Evolutionary conservation across 306 rosid genomes (phyloP).

Genomic region (Urtica urens): DNA sequence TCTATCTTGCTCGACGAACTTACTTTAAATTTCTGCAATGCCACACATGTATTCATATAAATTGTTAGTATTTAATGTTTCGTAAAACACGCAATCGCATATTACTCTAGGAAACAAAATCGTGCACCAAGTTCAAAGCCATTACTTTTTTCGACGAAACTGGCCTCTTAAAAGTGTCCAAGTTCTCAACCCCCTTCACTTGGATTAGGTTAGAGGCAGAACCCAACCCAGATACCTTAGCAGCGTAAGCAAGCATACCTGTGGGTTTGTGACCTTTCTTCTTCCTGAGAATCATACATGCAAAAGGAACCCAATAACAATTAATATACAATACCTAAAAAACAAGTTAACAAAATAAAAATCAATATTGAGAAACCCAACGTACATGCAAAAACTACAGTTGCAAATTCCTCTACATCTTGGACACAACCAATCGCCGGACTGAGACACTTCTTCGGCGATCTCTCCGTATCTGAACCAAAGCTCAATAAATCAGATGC

Average conservation of each 20-base stretch:
- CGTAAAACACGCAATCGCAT: too few species aligned
- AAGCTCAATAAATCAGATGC: not conserved
- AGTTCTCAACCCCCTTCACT: constrained; percentile 11
- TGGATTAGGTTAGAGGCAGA: constrained; percentile 53
- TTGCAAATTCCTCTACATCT: constrained; percentile 64
- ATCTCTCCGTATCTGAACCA: constrained; percentile 58
- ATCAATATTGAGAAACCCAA: not conserved
- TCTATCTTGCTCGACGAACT: constrained; percentile 21
- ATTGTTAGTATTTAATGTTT: too few species aligned
- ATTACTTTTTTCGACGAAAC: too few species aligned
- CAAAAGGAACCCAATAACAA: too few species aligned
- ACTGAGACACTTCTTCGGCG: constrained; percentile 28
- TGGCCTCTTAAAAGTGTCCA: constrained; percentile 16
- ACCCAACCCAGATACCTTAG: constrained; percentile 46
- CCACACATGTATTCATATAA: not conserved
- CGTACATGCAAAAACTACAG: constrained; percentile 69
- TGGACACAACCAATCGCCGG: constrained; percentile 62
- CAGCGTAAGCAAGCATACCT: constrained; percentile 31
- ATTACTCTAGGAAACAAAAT: not conserved
- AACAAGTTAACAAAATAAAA: constrained; percentile 11
- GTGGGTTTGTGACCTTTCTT: constrained; percentile 55
- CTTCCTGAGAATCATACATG: constrained; percentile 36
- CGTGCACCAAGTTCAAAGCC: constrained; percentile 21
- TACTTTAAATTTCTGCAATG: constrained; percentile 21
- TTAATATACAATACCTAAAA: constrained; percentile 6